These are phyloP conservation scores for Coprinellus micaceus DNA, from an alignment of 768 basidiomycete species.

Conservation along the genomic window DNA sequence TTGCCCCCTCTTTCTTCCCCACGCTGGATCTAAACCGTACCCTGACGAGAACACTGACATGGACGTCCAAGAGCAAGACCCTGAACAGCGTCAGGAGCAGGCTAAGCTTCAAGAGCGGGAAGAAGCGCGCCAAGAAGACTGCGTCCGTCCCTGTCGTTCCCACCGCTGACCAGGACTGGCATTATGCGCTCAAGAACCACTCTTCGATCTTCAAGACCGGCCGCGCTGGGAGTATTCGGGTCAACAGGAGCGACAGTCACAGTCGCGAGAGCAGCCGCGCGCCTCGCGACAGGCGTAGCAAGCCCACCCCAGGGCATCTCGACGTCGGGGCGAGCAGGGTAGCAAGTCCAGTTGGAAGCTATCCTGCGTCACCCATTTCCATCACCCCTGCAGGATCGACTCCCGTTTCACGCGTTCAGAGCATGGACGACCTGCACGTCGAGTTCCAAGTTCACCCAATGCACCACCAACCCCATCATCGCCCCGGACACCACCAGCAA, in stretches of 20 bases:
- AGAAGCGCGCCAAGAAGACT: neutral
- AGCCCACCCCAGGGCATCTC: neutral
- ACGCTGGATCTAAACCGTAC: neutral
- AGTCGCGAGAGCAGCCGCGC: conserved; percentile 1
- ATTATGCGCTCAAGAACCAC: neutral
- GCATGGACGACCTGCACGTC: conserved; percentile 1
- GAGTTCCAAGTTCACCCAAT: conserved; percentile 5
- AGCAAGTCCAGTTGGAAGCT: neutral
- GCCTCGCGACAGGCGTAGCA: neutral
- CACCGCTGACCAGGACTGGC: conserved; percentile 1
- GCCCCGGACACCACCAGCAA: neutral
- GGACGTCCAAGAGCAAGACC: conserved; percentile 1
- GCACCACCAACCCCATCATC: neutral
- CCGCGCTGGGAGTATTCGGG: neutral
- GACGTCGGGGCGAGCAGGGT: too few relatives aligned
- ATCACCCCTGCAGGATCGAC: neutral
- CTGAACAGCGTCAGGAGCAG: neutral
- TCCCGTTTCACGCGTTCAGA: neutral
- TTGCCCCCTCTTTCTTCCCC: conserved; percentile 6
- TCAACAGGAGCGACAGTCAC: neutral
- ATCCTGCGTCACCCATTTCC: neutral
- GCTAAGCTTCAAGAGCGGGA: neutral
- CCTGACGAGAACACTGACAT: neutral
- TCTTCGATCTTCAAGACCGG: neutral
- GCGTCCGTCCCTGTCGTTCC: neutral